A percentile compares a stretch with the other conserved stretches of the same genome.
Conservation (phyloP, 208 protist species). For the Acanthamoeba royreba region DNA sequence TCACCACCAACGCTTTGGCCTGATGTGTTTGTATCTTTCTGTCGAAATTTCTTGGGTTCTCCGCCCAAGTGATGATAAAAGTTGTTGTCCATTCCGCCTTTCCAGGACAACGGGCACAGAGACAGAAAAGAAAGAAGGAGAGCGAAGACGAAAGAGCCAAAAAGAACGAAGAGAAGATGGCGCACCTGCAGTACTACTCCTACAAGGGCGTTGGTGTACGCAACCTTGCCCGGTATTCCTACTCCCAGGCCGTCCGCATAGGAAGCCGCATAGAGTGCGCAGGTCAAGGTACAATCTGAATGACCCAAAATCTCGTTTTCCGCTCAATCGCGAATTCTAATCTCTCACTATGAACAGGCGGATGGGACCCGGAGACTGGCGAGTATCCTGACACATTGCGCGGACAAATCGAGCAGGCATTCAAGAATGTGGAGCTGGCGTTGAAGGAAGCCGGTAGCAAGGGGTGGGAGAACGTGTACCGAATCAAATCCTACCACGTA, state of each 20-base stretch:
- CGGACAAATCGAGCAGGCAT: slow-evolving; percentile 9
- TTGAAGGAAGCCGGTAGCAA: not conserved
- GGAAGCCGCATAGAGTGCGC: slow-evolving; percentile 4
- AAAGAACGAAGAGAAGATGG: not conserved
- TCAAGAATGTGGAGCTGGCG: slow-evolving; percentile 18
- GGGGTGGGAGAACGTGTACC: not conserved
- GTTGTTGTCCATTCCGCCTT: not conserved
- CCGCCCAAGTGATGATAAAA: not conserved
- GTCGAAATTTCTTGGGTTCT: not conserved
- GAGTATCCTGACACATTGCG: not conserved
- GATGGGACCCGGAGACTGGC: not conserved
- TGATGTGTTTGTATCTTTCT: not conserved
- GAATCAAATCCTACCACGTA: not conserved
- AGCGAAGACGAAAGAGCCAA: too few relatives aligned
- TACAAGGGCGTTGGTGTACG: not conserved
- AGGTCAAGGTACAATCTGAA: not conserved
- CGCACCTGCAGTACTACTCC: not conserved
- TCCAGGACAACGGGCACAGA: not conserved
- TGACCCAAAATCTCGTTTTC: not conserved
- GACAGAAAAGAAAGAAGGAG: too few relatives aligned
- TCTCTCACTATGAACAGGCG: not conserved
- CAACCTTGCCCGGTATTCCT: not conserved
- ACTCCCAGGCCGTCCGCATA: not conserved
- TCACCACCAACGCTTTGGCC: not conserved
- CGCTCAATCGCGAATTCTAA: not conserved